phyloP scores from a whole-genome alignment of 163 green algal genomes.

The Volvox carteri region DNA sequence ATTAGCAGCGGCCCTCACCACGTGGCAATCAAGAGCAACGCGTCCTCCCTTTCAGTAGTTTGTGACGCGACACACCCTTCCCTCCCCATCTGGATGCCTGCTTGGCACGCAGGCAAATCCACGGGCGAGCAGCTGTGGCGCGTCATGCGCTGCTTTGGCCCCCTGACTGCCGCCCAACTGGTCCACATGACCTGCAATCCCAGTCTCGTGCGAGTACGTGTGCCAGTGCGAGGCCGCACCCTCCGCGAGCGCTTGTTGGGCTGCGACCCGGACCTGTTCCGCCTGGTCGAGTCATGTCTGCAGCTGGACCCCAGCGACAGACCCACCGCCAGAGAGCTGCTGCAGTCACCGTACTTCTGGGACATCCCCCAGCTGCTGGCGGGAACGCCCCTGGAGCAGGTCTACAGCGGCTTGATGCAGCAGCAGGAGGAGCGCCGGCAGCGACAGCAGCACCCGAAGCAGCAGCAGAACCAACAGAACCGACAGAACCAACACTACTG shows the following conservation, averaged over 20 bases:
- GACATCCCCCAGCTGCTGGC: background rate
- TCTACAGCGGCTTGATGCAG: constrained; percentile 9
- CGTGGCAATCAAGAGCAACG: no score
- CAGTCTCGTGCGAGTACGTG: background rate
- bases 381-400: constrained; percentile 27
- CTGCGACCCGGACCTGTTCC: background rate
- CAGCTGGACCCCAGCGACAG: constrained; percentile 9
- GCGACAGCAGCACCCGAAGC: constrained; percentile 1
- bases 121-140: constrained; percentile 63
- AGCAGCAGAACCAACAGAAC: background rate
- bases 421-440: background rate
- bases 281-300: constrained; percentile 30
- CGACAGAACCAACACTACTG: no score
- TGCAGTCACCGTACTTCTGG: constrained; percentile 48
- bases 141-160: constrained; percentile 51
- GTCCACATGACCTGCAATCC: constrained; percentile 14
- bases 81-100: no score
- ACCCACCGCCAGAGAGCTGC: constrained; percentile 21
- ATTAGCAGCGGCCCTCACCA: no score
- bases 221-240: background rate
- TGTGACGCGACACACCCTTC: no score
- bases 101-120: constrained; percentile 18
- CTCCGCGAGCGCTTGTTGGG: background rate
- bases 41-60: no score
- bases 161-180: constrained; percentile 15